Evolutionary conservation across 164 flowering plant genomes (phyloP).

Genomic region (Tetracentron sinense): DNA sequence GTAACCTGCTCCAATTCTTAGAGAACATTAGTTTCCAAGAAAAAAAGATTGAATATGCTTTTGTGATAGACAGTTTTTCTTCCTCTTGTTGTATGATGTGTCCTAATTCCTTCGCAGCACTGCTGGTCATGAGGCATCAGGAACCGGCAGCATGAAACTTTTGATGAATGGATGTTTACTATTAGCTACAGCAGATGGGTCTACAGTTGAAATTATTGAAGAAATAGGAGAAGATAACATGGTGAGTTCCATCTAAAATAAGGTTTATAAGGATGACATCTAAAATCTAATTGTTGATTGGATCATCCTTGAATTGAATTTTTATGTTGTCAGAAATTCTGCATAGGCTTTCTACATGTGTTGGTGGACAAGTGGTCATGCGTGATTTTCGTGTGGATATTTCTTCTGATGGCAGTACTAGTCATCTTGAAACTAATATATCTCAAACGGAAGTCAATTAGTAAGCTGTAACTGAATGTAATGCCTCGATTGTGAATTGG

Average conservation of each 20-base stretch:
- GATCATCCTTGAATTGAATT: background rate
- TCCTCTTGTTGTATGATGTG: background rate
- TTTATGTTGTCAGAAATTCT: background rate
- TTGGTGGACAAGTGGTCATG: background rate
- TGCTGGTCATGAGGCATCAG: conserved; percentile 56
- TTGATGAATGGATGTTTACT: conserved; percentile 54
- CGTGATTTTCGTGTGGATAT: background rate
- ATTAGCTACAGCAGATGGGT: conserved; percentile 50
- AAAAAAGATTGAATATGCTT: background rate
- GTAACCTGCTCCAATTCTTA: background rate
- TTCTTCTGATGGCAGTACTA: no score
- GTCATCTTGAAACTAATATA: no score
- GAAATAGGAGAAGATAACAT: conserved; percentile 49
- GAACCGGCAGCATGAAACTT: conserved; percentile 52
- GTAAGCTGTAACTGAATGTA: no score
- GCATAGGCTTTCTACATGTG: background rate
- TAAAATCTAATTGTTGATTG: background rate
- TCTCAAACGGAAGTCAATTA: no score
- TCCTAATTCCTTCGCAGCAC: conserved; percentile 32
- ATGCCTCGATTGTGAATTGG: no score
- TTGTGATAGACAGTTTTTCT: background rate
- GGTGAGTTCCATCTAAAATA: conserved; percentile 22
- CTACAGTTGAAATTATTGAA: conserved; percentile 44
- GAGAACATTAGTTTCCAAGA: background rate
- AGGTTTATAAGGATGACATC: background rate